phyloP scores from a whole-genome alignment of 2,329 filamentous ascomycete species.

The Fusarium mexicanum region DNA sequence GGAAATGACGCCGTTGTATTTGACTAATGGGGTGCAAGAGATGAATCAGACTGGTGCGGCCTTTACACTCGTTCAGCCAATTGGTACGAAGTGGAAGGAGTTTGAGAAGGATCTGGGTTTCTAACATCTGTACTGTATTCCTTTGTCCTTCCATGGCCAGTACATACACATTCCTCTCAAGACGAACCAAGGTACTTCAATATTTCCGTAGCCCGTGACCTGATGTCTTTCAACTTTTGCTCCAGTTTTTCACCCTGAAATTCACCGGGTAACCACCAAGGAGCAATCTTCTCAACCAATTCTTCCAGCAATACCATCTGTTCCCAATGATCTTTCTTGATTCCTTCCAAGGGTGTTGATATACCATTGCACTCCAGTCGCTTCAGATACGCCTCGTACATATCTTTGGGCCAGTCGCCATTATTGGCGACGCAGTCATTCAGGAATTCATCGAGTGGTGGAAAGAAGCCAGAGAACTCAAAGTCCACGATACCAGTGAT shows the following conservation, averaged over 20 bases:
- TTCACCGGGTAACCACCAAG: slow-evolving; percentile 7
- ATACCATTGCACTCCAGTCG: background rate
- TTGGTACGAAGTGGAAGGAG: slow-evolving; percentile 21
- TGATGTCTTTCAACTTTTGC: background rate
- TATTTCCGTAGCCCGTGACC: no score
- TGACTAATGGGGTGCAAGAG: slow-evolving; percentile 59
- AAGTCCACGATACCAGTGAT: slow-evolving; percentile 16
- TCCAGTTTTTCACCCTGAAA: background rate
- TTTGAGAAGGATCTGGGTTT: slow-evolving; percentile 14
- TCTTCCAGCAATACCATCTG: background rate
- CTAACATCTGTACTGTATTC: fast-evolving
- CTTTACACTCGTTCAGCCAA: slow-evolving; percentile 24
- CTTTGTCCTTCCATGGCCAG: no score
- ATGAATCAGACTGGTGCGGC: slow-evolving; percentile 25
- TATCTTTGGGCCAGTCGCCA: background rate
- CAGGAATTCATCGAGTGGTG: background rate
- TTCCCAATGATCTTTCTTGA: background rate
- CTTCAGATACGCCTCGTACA: background rate
- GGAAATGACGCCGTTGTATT: slow-evolving; percentile 54
- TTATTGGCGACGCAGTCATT: slow-evolving; percentile 2
- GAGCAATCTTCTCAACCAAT: background rate
- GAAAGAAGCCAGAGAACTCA: slow-evolving; percentile 20
- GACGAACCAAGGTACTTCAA: no score
- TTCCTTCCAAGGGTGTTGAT: background rate
- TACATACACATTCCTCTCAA: no score